Percentiles rank a stretch among this genome's conserved stretches.
Conservation (phyloP, 768 basidiomycete species). For the Lentinula guzmanii region DNA sequence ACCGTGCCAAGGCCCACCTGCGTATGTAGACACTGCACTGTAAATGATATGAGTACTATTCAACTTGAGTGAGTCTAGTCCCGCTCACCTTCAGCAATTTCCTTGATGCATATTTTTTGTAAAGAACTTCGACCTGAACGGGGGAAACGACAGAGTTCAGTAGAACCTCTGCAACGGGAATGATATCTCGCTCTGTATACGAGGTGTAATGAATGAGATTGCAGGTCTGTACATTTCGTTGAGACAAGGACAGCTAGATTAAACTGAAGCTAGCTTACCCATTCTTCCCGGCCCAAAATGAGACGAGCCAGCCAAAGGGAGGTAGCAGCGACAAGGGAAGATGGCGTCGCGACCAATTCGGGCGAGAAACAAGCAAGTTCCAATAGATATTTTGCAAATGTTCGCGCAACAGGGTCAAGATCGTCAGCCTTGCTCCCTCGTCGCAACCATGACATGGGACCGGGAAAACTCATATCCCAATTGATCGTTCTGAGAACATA, state of each 20-base stretch:
- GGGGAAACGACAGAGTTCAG: conserved; percentile 78
- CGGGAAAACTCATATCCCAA: conserved; percentile 90
- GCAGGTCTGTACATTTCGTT: conserved; percentile 42
- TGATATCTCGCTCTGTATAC: conserved; percentile 78
- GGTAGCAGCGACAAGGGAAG: conserved; percentile 85
- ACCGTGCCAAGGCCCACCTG: conserved; percentile 3
- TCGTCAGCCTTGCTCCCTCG: conserved; percentile 95
- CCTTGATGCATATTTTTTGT: conserved; percentile 90
- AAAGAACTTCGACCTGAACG: conserved; percentile 76
- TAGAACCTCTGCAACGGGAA: conserved; percentile 91
- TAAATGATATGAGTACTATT: background rate
- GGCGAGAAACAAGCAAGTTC: conserved; percentile 91
- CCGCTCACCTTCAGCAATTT: conserved; percentile 74
- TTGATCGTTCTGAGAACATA: conserved; percentile 91
- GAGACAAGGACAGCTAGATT: background rate
- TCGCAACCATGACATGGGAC: conserved; percentile 89
- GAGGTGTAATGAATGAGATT: conserved; percentile 92
- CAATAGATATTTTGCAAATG: conserved; percentile 89
- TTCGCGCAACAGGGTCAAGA: conserved; percentile 88
- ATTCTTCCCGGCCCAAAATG: conserved; percentile 75
- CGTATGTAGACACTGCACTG: conserved; percentile 8
- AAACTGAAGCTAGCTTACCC: conserved; percentile 56
- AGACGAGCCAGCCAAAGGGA: conserved; percentile 86
- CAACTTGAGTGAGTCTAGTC: background rate
- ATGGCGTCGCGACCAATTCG: conserved; percentile 73